Base-by-base conservation (phyloP, 768 basidiomycete species). In the Lactifluus pinguis region DNA sequence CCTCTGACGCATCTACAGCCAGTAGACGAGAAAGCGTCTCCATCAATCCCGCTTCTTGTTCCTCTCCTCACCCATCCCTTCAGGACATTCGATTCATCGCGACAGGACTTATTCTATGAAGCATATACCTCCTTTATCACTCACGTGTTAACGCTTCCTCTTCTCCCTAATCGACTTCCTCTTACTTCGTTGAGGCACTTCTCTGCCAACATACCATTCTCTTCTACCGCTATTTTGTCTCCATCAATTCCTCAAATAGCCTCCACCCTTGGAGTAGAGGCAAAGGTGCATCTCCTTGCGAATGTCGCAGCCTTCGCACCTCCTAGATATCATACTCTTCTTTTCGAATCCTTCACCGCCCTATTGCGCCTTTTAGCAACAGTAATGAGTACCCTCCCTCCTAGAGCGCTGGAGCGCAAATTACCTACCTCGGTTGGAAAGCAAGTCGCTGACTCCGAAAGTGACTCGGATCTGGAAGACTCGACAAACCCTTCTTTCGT, bases 141-240 rank as follows among this genome's bases (percentile, higher is more conserved):
- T 6, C 50, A 66, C 19, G 45, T 62, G 3, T 49, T 66, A 7
- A 51, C 65, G 1, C 76, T 95, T 48, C 87, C 89, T 0, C 74
- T 92, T 0, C 78, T 98, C 0, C 92, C 91, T 1, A 87, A 89
- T 71, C 86, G 83, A 8, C 75, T 88, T 49, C 87, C 83, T 39
- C 75, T 85, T 21, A 70, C 74, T 0, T 78, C 82, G 21, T 79
- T 95, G 39, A 82, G 83, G 4, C 72, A 78, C 25, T 75, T 98
- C 44, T 83, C 87, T 15, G 76, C 83, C 15, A 75, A 77, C 10
- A 75, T 95, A 13, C 90, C 92, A 1, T 75, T 84, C 19, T 69
- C 73, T 13, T 71, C 73, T 11, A 57, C 80, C 25, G 66, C 72
- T 58, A 61, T 71, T 19, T 60, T 79, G 55, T 71, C 68, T 54